phyloP scores from a whole-genome alignment of 306 rosid genomes.

The Quercus agrifolia region DNA sequence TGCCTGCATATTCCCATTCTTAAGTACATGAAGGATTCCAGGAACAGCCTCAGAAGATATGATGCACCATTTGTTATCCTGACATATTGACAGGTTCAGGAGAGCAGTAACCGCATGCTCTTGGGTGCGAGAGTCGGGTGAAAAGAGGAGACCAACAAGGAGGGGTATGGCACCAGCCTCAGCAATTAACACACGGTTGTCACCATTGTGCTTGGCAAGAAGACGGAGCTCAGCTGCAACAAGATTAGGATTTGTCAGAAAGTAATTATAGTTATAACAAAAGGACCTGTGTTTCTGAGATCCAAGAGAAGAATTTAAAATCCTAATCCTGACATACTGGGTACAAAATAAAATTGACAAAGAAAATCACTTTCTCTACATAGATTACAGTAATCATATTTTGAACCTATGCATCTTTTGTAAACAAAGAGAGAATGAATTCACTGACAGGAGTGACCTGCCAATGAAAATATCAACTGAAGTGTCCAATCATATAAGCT shows the following conservation, averaged over 20 bases:
- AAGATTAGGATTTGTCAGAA: neutral
- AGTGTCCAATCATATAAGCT: neutral
- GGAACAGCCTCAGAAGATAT: conserved; percentile 63
- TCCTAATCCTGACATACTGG: neutral
- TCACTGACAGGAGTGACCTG: neutral
- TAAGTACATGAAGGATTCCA: conserved; percentile 73
- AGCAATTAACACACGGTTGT: conserved; percentile 71
- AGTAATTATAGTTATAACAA: neutral
- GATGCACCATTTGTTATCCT: conserved; percentile 61
- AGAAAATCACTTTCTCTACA: conserved; percentile 1
- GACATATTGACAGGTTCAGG: conserved; percentile 74
- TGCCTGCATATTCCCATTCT: conserved; percentile 80
- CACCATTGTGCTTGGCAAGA: conserved; percentile 69
- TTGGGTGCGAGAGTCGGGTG: conserved; percentile 57
- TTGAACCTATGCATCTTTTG: neutral
- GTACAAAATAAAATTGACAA: neutral
- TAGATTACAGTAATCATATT: neutral
- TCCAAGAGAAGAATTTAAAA: neutral
- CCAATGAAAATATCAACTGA: neutral
- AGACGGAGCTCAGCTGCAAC: conserved; percentile 57
- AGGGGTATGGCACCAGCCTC: conserved; percentile 88
- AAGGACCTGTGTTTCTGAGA: neutral
- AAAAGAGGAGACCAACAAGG: conserved; percentile 65
- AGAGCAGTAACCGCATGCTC: conserved; percentile 91
- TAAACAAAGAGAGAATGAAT: neutral